These are phyloP conservation scores for Cladosporium sp. DNA, from an alignment of 2,329 filamentous ascomycete species.

Conservation along the genomic window DNA sequence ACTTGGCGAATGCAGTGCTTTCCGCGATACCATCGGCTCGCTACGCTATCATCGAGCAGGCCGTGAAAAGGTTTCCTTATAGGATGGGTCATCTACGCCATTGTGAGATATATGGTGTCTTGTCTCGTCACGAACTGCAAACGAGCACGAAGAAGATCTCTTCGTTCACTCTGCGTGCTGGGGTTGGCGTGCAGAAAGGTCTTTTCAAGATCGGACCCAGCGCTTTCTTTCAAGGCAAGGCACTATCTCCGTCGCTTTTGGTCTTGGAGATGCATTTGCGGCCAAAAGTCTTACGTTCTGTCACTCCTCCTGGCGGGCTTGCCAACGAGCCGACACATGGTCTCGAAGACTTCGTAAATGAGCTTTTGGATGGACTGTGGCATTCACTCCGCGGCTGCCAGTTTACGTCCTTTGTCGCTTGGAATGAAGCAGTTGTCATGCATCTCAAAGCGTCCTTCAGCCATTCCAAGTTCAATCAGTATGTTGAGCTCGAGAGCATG, in stretches of 20 bases:
- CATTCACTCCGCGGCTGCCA: background rate
- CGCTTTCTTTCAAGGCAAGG: background rate
- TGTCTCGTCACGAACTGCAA: background rate
- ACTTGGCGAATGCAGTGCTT: background rate
- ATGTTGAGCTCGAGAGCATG: background rate
- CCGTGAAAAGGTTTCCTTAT: too few species aligned
- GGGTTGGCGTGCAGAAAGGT: background rate
- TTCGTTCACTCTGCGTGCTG: background rate
- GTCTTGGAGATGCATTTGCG: background rate
- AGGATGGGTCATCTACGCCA: too few species aligned
- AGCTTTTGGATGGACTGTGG: background rate
- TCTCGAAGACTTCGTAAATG: background rate
- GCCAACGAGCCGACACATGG: background rate
- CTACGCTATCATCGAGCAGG: background rate
- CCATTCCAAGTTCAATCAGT: background rate
- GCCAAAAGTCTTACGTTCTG: background rate
- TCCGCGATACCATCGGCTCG: background rate
- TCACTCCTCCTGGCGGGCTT: too few species aligned
- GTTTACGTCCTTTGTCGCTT: background rate
- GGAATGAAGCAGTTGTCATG: background rate
- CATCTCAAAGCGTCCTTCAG: background rate
- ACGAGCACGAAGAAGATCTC: background rate
- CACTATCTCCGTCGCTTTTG: background rate
- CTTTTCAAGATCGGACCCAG: background rate
- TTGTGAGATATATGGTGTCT: too few species aligned